Conservation (phyloP, 768 basidiomycete species). For the Vararia minispora region DNA sequence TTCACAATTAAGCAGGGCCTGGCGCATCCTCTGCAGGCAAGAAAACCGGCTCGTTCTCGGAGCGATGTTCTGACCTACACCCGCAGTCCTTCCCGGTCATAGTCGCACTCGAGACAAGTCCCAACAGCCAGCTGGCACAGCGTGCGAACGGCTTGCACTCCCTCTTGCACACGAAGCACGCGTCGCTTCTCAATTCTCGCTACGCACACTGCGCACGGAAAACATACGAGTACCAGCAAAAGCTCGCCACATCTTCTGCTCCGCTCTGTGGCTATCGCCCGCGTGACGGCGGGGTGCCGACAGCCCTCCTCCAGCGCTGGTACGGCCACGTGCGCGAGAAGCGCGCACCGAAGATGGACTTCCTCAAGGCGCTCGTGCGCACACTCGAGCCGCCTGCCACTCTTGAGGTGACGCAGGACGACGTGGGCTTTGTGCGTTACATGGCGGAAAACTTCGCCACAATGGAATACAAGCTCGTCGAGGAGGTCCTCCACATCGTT, state of each 20-base stretch:
- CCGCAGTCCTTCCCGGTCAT: conserved; percentile 81
- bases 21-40: conserved; percentile 85
- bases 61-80: background rate
- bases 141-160: conserved; percentile 76
- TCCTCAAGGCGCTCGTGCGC: conserved; percentile 71
- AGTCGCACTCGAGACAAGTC: conserved; percentile 86
- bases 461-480: conserved; percentile 91
- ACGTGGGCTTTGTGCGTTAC: conserved; percentile 80
- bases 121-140: conserved; percentile 43
- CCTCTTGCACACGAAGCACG: conserved; percentile 79
- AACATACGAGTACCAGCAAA: conserved; percentile 78
- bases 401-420: conserved; percentile 55
- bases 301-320: conserved; percentile 81
- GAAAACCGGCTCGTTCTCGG: conserved; percentile 12
- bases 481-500: conserved; percentile 83
- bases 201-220: conserved; percentile 71
- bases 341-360: conserved; percentile 74
- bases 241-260: conserved; percentile 27
- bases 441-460: conserved; percentile 91
- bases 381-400: conserved; percentile 66
- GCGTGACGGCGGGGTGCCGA: too few relatives aligned
- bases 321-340: conserved; percentile 89
- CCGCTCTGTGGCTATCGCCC: too few relatives aligned
- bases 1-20: conserved; percentile 94
- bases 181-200: conserved; percentile 78